phyloP scores from a whole-genome alignment of 208 protist genomes.

The Angomonas ambiguus region DNA sequence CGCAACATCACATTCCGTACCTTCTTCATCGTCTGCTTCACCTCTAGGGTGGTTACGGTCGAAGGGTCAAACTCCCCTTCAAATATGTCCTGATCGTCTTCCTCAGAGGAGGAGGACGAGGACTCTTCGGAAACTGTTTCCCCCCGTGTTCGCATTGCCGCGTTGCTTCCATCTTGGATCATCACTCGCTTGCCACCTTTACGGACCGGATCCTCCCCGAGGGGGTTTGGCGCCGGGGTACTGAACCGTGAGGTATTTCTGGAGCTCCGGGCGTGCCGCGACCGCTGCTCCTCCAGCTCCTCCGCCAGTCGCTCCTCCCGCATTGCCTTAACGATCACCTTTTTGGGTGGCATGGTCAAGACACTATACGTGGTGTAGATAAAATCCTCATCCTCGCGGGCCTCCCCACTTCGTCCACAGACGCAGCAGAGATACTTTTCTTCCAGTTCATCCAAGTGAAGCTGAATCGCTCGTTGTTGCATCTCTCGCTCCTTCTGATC shows the following conservation, averaged over 20 bases:
- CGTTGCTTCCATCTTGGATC: background rate
- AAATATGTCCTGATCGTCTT: slow-evolving; percentile 8
- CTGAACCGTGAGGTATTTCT: background rate
- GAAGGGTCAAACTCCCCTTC: slow-evolving; percentile 26
- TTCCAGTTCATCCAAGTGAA: slow-evolving; percentile 71
- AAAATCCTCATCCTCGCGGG: slow-evolving; percentile 47
- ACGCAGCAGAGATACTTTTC: slow-evolving; percentile 82
- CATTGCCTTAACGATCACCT: slow-evolving; percentile 27
- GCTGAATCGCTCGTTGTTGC: slow-evolving; percentile 55
- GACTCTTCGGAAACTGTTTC: no score
- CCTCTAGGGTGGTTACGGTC: slow-evolving; percentile 31
- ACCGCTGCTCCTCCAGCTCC: slow-evolving; percentile 5
- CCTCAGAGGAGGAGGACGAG: background rate
- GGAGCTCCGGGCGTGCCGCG: background rate
- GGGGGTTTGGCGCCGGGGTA: background rate
- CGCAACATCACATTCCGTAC: slow-evolving; percentile 58
- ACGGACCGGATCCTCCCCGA: background rate
- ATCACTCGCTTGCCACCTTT: background rate
- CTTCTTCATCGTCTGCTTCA: slow-evolving; percentile 63
- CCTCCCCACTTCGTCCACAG: slow-evolving; percentile 60
- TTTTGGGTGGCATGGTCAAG: slow-evolving; percentile 40
- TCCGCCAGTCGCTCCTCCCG: slow-evolving; percentile 16
- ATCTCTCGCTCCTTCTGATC: slow-evolving; percentile 44
- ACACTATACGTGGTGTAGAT: slow-evolving; percentile 62
- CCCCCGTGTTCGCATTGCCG: no score